phyloP scores from a whole-genome alignment of 352 stramenopile species.

The Achlya hypogyna region DNA sequence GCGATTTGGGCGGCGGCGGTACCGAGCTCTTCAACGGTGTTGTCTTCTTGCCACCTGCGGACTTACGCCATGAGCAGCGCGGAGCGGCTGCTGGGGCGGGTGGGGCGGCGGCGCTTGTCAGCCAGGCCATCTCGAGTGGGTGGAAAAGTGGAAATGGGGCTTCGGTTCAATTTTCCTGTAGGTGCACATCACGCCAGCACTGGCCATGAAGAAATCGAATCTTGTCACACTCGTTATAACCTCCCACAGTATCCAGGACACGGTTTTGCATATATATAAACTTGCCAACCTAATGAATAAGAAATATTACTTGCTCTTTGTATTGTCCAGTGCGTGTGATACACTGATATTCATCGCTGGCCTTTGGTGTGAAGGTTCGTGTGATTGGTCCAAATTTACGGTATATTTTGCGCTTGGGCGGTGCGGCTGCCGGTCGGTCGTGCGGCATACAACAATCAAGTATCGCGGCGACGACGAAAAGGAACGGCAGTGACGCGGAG shows the following conservation, averaged over 20 bases:
- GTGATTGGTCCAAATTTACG: background rate
- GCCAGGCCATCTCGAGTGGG: background rate
- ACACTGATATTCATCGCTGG: background rate
- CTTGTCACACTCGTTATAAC: background rate
- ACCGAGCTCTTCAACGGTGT: background rate
- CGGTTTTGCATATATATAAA: background rate
- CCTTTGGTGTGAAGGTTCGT: background rate
- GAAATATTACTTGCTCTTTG: background rate
- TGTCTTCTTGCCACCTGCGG: background rate
- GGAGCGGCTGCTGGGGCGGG: too few species aligned
- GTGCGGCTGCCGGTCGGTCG: too few species aligned
- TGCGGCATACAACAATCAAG: background rate
- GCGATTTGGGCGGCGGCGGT: background rate
- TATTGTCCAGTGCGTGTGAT: background rate
- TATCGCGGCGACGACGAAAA: background rate
- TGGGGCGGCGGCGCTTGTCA: background rate
- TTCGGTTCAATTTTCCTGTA: background rate
- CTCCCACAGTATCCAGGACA: background rate
- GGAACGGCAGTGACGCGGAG: background rate
- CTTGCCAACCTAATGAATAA: background rate
- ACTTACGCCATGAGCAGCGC: background rate
- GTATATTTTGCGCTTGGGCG: too few species aligned
- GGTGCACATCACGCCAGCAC: background rate
- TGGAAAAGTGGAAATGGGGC: background rate
- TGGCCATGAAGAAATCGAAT: background rate